Conservation (phyloP, 345 rosid genomes). For the Melaleuca quinquenervia region DNA sequence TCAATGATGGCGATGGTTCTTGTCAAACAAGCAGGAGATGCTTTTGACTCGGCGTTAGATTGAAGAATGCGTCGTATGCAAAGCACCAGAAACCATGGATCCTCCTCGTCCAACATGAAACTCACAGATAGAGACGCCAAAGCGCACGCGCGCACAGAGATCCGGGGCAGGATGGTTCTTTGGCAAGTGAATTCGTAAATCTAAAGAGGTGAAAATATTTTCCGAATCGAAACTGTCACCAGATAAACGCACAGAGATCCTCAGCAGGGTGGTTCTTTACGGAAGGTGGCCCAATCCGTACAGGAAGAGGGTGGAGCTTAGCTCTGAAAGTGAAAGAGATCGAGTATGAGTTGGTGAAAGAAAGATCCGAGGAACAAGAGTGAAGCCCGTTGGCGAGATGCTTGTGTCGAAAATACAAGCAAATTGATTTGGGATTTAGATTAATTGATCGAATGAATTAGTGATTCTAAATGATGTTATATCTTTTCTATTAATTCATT, state of each 20-base stretch:
- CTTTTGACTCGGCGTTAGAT: neutral
- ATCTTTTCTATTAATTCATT: no score
- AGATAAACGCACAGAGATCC: no score
- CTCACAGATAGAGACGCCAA: neutral
- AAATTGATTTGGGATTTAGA: neutral
- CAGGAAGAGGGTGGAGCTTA: constrained; percentile 24
- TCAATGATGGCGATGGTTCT: neutral
- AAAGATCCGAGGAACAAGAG: constrained; percentile 40
- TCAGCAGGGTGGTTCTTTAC: neutral
- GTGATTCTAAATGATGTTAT: no score
- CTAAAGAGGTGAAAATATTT: no score
- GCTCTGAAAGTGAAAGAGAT: constrained; percentile 30
- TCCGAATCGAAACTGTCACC: no score
- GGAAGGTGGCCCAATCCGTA: constrained; percentile 18
- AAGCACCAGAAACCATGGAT: neutral
- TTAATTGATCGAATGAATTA: constrained; percentile 21
- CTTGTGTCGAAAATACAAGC: no score
- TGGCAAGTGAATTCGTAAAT: no score
- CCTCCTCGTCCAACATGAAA: neutral
- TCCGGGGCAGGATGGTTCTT: neutral
- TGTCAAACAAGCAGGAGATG: neutral
- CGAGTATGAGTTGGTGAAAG: constrained; percentile 21
- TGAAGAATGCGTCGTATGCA: neutral
- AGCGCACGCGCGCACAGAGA: no score
- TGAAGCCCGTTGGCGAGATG: neutral